Conservation (phyloP, 139 green algal genomes). For the Picochlorum sp. region DNA sequence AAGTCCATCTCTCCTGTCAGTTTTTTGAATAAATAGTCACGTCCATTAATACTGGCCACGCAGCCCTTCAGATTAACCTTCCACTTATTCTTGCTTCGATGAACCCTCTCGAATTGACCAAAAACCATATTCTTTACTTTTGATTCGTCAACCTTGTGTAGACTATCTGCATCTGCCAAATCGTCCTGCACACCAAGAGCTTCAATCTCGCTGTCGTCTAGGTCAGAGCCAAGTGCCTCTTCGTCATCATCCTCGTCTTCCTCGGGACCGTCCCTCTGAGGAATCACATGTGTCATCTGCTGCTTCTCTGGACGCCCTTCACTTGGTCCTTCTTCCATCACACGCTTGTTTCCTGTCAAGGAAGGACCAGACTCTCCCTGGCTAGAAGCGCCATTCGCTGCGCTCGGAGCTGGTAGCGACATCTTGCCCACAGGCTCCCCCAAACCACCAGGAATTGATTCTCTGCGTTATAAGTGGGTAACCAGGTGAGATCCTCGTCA, state of each 20-base stretch:
- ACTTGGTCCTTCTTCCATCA: too few species aligned
- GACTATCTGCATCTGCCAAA: conserved; percentile 19
- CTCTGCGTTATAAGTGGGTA: too few species aligned
- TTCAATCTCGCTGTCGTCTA: conserved; percentile 10
- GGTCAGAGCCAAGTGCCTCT: conserved; percentile 35
- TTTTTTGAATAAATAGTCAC: conserved; percentile 28
- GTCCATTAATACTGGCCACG: conserved; percentile 17
- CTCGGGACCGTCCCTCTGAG: conserved; percentile 19
- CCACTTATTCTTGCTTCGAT: conserved; percentile 29
- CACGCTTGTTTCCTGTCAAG: too few species aligned
- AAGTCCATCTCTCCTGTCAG: conserved; percentile 33
- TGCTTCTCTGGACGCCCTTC: too few species aligned
- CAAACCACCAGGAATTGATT: too few species aligned
- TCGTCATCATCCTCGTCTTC: conserved; percentile 11
- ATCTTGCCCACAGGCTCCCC: too few species aligned
- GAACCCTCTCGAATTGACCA: conserved; percentile 36
- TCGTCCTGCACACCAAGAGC: conserved; percentile 18
- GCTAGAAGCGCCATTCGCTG: too few species aligned
- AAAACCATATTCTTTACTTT: conserved; percentile 26
- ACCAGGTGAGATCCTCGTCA: too few species aligned
- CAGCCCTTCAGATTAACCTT: conserved; percentile 25
- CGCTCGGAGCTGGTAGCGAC: too few species aligned
- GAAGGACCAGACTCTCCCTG: too few species aligned
- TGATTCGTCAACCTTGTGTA: conserved; percentile 26
- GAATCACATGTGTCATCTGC: conserved; percentile 6